Evolutionary conservation across 2,329 filamentous ascomycete species (phyloP).

Genomic region (Cryphonectria japonica): DNA sequence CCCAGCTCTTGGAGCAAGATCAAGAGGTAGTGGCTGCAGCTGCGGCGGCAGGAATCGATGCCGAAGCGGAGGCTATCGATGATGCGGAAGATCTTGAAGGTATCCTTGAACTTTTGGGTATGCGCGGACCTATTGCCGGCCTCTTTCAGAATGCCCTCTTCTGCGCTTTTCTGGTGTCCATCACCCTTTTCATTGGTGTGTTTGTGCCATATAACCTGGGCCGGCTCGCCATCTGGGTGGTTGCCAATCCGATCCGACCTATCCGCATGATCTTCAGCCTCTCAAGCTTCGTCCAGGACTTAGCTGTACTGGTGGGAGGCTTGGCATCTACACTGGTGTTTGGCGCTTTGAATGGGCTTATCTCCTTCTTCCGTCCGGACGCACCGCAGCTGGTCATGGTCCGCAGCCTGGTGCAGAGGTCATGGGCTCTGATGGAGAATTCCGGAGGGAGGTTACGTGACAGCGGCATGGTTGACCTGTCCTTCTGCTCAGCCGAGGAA

Average conservation of each 20-base stretch:
- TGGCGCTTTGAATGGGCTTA: constrained; percentile 44
- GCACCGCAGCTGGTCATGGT: constrained; percentile 24
- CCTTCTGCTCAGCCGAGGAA: constrained; percentile 59
- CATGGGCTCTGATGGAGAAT: constrained; percentile 47
- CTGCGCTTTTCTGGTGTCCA: constrained; percentile 84
- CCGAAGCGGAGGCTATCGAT: constrained; percentile 75
- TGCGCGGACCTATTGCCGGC: constrained; percentile 89
- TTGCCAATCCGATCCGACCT: constrained; percentile 79
- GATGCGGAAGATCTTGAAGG: constrained; percentile 95
- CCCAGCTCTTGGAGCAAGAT: constrained; percentile 46
- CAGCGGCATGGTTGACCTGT: constrained; percentile 55
- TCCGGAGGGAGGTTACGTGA: constrained; percentile 53
- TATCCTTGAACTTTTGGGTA: constrained; percentile 92
- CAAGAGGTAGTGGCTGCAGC: constrained; percentile 66
- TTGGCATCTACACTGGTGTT: constrained; percentile 47
- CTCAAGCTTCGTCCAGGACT: constrained; percentile 81
- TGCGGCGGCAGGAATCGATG: constrained; percentile 71
- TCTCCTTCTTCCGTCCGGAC: constrained; percentile 40
- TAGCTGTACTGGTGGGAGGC: constrained; percentile 67
- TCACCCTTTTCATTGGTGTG: constrained; percentile 83
- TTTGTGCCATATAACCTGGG: constrained; percentile 93
- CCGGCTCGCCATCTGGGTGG: constrained; percentile 76
- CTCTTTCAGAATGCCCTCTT: constrained; percentile 95
- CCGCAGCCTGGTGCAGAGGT: constrained; percentile 33
- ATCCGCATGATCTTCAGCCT: constrained; percentile 72